phyloP scores from a whole-genome alignment of 2,329 filamentous ascomycete genomes.

The Sporothrix curviconia region DNA sequence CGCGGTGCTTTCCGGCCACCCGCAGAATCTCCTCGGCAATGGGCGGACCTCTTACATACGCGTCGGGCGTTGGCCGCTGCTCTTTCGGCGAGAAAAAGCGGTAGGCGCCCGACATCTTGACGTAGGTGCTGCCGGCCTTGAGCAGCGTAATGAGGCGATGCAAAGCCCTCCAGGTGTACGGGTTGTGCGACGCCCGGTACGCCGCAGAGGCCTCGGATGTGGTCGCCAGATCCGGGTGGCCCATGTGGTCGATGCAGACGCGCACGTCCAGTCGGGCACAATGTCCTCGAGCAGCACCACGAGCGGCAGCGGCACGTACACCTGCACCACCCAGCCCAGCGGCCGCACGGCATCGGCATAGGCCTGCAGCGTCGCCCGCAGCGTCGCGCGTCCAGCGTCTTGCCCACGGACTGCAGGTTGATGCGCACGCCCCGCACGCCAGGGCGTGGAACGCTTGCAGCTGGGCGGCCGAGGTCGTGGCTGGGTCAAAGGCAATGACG shows the following conservation, averaged over 20 bases:
- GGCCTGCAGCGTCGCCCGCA: constrained; percentile 35
- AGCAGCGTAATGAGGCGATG: constrained; percentile 42
- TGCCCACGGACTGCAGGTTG: constrained; percentile 50
- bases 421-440: constrained; percentile 55
- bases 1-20: constrained; percentile 33
- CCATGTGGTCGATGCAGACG: constrained; percentile 56
- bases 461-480: constrained; percentile 43
- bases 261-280: constrained; percentile 43
- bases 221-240: constrained; percentile 35
- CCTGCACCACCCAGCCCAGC: constrained; percentile 50
- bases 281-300: constrained; percentile 13
- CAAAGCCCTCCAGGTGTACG: constrained; percentile 39
- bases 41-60: constrained; percentile 19
- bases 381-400: constrained; percentile 32
- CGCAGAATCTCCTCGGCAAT: constrained; percentile 44
- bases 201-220: constrained; percentile 32
- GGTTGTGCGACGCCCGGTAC: not conserved
- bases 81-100: too few relatives aligned
- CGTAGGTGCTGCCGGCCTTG: constrained; percentile 41
- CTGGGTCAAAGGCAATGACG: not conserved
- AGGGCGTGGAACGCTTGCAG: constrained; percentile 48
- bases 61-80: constrained; percentile 37
- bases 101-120: constrained; percentile 55
- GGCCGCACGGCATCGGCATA: constrained; percentile 46
- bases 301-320: constrained; percentile 49